Percentiles rank a stretch among this genome's conserved stretches.
Evolutionary conservation across 805 yeast genomes (phyloP).

Genomic region (Pichia cephalocereana): DNA sequence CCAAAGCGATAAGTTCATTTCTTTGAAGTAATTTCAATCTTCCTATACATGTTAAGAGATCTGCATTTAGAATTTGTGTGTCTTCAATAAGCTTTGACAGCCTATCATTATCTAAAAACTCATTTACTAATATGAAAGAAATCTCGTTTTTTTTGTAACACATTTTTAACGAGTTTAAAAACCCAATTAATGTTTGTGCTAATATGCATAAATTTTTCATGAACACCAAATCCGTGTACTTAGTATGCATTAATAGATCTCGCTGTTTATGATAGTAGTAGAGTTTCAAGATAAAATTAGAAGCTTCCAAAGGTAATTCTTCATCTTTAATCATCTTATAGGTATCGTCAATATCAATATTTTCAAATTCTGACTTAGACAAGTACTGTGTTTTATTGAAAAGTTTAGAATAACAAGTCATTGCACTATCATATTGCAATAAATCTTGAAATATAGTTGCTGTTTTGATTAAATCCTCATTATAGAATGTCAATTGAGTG

Average conservation of each 20-base stretch:
- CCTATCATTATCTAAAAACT: conserved; percentile 23
- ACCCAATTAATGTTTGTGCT: conserved; percentile 18
- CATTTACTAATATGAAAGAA: conserved; percentile 32
- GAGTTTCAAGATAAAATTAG: conserved; percentile 15
- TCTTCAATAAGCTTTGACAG: conserved; percentile 15
- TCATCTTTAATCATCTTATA: conserved; percentile 2
- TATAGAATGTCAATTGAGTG: conserved; percentile 32
- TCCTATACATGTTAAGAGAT: conserved; percentile 25
- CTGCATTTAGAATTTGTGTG: conserved; percentile 14
- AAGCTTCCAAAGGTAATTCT: conserved; percentile 2
- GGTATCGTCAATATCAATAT: conserved; percentile 9
- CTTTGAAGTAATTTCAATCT: conserved; percentile 42
- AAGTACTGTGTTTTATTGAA: conserved; percentile 17
- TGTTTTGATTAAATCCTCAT: conserved; percentile 21
- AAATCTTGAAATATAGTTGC: conserved; percentile 36
- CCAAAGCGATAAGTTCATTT: conserved; percentile 31
- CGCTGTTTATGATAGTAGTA: conserved; percentile 16
- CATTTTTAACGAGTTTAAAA: conserved; percentile 18
- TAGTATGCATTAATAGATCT: conserved; percentile 14
- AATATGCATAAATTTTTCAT: conserved; percentile 24
- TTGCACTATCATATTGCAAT: conserved; percentile 52
- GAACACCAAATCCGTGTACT: conserved; percentile 18
- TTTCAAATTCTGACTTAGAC: conserved; percentile 9
- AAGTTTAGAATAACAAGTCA: conserved; percentile 41
- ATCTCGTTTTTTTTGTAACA: conserved; percentile 31